Base-by-base conservation (phyloP, 1,284 basidiomycete species). In the Testicularia cyperi region DNA sequence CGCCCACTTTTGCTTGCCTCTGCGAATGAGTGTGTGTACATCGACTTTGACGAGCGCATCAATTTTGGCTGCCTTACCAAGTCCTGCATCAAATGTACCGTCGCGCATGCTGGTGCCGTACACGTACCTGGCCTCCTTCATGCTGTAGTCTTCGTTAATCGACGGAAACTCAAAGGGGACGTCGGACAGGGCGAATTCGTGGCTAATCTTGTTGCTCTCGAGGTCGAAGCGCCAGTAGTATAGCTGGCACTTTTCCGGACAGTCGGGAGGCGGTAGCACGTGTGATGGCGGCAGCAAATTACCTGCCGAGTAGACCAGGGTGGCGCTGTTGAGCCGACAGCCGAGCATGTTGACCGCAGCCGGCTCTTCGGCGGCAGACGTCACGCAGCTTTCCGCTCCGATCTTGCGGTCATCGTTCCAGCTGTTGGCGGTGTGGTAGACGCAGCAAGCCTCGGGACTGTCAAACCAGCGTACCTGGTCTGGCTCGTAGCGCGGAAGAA, bases 381-480 rank as follows among this genome's bases (percentile, higher is more conserved):
- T 22, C 24, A 26, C 38, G 10, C 18, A 22, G 7, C 21, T 13
- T 8, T 58, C 38, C 27, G 78, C 77, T 13, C 4, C 40, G 20
- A 43, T 34, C 22, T 42, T 49, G 46, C 43, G 38, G 18, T 56
- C 53, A 29, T 61, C 51, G 55, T 80, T 77, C 80, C 80, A 81
- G 14, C 80, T 76, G 44, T 80, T 80, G 28, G 80, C 80, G 2
- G 80, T 80, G 66, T 82, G 80, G 58, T 80, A 81, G 33, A 82
- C 79, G 47, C 79, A 75, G 44, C 79, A 79, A 0, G 79, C 76
- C 34, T 80, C 75, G 5, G 65, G 38, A 36, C 77, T 77, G 30
- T 72, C 73, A 53, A 78, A 80, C 66, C 80, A 78, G 5, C 67
- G 63, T 0, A 79, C 72, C 15, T 54, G 30, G 10, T 69, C 65